These are phyloP conservation scores for Vitis hybrid DNA, from an alignment of 177 flowering plant genomes.

Conservation along the genomic window DNA sequence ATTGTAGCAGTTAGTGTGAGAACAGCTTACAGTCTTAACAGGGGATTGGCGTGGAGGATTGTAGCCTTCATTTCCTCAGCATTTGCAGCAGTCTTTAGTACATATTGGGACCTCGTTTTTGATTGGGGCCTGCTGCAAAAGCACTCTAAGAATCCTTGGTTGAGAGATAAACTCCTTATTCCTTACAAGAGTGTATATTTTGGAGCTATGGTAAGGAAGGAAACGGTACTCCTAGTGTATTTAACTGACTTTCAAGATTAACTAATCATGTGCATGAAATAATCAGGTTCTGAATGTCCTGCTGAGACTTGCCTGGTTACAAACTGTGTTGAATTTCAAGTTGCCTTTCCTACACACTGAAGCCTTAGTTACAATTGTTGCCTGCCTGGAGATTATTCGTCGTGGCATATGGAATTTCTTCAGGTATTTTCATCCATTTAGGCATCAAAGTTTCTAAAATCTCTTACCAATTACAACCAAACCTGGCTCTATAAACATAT, in stretches of 20 bases:
- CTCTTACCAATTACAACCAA: too few relatives aligned
- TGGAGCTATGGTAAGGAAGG: too few relatives aligned
- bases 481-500: too few relatives aligned
- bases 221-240: too few relatives aligned
- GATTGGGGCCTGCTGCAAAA: too few relatives aligned
- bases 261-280: neutral
- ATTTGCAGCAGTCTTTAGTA: slow-evolving; percentile 6
- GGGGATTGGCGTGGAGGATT: slow-evolving; percentile 14
- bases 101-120: slow-evolving; percentile 1
- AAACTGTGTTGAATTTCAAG: slow-evolving; percentile 45
- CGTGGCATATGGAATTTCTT: slow-evolving; percentile 82
- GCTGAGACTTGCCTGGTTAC: slow-evolving; percentile 84
- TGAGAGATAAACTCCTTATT: slow-evolving; percentile 1
- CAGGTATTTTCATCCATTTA: slow-evolving; percentile 39
- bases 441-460: too few relatives aligned
- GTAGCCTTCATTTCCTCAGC: slow-evolving; percentile 10
- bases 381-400: slow-evolving; percentile 65
- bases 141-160: neutral
- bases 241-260: too few relatives aligned
- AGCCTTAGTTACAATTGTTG: slow-evolving; percentile 35
- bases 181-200: too few relatives aligned
- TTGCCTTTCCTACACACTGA: slow-evolving; percentile 34
- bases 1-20: slow-evolving; percentile 16
- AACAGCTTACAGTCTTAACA: slow-evolving; percentile 13
- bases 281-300: slow-evolving; percentile 57